A percentile compares a stretch with the other conserved stretches of the same genome.
These are phyloP conservation scores for Lentithecium fluviatile DNA, from an alignment of 495 filamentous ascomycete genomes.

Conservation along the genomic window DNA sequence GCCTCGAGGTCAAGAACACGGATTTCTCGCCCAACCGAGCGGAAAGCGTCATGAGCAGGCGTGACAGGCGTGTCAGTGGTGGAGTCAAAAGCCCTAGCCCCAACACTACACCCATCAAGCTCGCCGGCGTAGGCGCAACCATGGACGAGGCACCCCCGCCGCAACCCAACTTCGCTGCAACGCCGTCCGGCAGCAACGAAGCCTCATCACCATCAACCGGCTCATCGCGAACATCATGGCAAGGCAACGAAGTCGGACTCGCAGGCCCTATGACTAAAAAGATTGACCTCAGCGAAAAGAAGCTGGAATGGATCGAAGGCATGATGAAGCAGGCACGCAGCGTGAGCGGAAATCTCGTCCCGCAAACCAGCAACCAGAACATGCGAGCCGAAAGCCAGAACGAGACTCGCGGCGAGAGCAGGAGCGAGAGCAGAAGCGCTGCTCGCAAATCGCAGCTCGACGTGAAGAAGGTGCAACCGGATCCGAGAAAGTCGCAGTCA, in stretches of 20 bases:
- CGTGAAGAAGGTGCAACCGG: not conserved
- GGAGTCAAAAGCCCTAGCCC: slow-evolving; percentile 3
- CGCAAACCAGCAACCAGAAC: not conserved
- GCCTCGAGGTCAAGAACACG: slow-evolving; percentile 41
- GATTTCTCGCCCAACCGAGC: slow-evolving; percentile 13
- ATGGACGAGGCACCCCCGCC: slow-evolving; percentile 6
- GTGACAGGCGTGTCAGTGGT: slow-evolving; percentile 19
- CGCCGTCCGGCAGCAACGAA: slow-evolving; percentile 42
- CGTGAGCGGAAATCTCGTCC: slow-evolving; percentile 21
- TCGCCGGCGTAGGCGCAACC: not conserved
- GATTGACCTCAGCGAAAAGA: slow-evolving; percentile 60
- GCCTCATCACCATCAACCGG: slow-evolving; percentile 45
- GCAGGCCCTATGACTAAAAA: slow-evolving; percentile 61
- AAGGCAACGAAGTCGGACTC: slow-evolving; percentile 61
- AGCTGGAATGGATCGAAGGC: slow-evolving; percentile 68
- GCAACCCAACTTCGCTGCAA: slow-evolving; percentile 36
- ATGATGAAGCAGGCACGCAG: slow-evolving; percentile 57
- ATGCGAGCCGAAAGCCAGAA: not conserved
- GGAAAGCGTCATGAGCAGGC: slow-evolving; percentile 25
- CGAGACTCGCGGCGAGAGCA: slow-evolving; percentile 2
- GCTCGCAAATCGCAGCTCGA: not conserved
- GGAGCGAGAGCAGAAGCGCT: slow-evolving; percentile 4
- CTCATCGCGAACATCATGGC: slow-evolving; percentile 52
- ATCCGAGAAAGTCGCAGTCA: not conserved
- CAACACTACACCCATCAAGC: slow-evolving; percentile 22